These are phyloP conservation scores for Podospora conica DNA, from an alignment of 495 filamentous ascomycete genomes.

Conservation along the genomic window DNA sequence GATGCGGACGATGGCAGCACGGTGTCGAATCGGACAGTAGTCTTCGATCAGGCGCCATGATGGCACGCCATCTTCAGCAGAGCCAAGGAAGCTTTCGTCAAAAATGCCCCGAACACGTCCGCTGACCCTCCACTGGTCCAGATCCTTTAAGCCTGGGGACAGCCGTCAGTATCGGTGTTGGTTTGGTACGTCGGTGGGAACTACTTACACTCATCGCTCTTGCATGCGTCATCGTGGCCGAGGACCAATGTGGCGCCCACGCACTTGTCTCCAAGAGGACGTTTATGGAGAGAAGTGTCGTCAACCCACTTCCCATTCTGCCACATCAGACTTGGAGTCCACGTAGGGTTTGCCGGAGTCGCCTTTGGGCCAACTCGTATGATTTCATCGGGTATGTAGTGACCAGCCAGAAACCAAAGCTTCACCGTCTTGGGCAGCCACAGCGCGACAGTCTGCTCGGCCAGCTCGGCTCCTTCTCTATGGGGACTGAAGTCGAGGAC, in stretches of 20 bases:
- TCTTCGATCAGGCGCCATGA: constrained; percentile 38
- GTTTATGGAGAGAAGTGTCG: background rate
- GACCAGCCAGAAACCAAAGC: constrained; percentile 44
- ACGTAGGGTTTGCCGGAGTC: too few species aligned
- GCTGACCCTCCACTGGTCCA: constrained; percentile 11
- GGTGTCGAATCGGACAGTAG: constrained; percentile 56
- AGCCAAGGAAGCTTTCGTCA: constrained; percentile 9
- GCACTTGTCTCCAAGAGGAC: constrained; percentile 22
- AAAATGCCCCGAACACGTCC: constrained; percentile 14
- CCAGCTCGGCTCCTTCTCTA: constrained; percentile 51
- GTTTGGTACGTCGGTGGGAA: background rate
- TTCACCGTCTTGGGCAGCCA: constrained; percentile 50
- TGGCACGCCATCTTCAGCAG: constrained; percentile 7
- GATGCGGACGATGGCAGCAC: constrained; percentile 53
- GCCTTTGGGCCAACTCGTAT: background rate
- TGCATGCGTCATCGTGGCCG: constrained; percentile 33
- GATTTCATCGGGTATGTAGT: constrained; percentile 29
- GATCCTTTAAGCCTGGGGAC: constrained; percentile 12
- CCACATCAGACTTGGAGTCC: background rate
- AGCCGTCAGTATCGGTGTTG: background rate
- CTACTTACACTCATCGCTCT: constrained; percentile 10
- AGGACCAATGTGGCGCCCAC: constrained; percentile 22
- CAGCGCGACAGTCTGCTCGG: constrained; percentile 50
- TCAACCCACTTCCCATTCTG: background rate
- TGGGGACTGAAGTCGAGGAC: constrained; percentile 59